Evolutionary conservation across 805 yeast species (phyloP).

Genomic region (Wickerhamiella sorbophila): DNA sequence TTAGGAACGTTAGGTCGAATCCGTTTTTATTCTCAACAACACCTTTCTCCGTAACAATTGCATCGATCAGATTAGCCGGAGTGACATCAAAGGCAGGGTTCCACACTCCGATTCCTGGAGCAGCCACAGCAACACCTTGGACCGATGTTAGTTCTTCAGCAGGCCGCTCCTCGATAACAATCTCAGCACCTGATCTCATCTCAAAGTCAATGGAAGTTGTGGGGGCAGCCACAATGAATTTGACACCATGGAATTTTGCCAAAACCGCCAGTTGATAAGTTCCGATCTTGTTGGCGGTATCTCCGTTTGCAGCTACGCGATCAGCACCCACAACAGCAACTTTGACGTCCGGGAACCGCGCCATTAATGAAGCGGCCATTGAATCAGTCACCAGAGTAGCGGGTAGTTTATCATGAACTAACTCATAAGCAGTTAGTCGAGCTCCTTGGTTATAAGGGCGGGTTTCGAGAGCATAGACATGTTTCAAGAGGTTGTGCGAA

Average conservation of each 20-base stretch:
- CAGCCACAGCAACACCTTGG: constrained; percentile 63
- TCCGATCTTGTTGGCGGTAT: constrained; percentile 92
- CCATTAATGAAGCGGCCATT: constrained; percentile 70
- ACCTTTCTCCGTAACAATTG: constrained; percentile 74
- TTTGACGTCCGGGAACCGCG: constrained; percentile 51
- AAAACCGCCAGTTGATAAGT: constrained; percentile 76
- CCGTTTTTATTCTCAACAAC: constrained; percentile 32
- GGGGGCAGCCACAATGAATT: constrained; percentile 91
- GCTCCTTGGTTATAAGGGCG: constrained; percentile 97
- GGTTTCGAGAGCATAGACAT: constrained; percentile 81
- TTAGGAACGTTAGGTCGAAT: constrained; percentile 13
- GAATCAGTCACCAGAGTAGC: constrained; percentile 81
- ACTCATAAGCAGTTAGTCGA: constrained; percentile 79
- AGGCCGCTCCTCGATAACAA: constrained; percentile 80
- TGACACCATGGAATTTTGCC: constrained; percentile 53
- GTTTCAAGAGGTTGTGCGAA: constrained; percentile 38
- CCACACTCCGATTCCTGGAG: constrained; percentile 79
- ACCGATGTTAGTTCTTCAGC: constrained; percentile 62
- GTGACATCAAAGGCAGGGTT: constrained; percentile 95
- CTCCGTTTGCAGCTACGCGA: constrained; percentile 84
- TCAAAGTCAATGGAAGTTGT: constrained; percentile 71
- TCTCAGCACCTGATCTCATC: constrained; percentile 54
- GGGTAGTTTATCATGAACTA: constrained; percentile 74
- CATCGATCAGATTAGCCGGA: constrained; percentile 68
- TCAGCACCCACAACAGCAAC: constrained; percentile 93